A percentile compares a stretch with the other conserved stretches of the same genome.
phyloP scores from a whole-genome alignment of 805 yeast species.

The Nakazawaea ernobii region DNA sequence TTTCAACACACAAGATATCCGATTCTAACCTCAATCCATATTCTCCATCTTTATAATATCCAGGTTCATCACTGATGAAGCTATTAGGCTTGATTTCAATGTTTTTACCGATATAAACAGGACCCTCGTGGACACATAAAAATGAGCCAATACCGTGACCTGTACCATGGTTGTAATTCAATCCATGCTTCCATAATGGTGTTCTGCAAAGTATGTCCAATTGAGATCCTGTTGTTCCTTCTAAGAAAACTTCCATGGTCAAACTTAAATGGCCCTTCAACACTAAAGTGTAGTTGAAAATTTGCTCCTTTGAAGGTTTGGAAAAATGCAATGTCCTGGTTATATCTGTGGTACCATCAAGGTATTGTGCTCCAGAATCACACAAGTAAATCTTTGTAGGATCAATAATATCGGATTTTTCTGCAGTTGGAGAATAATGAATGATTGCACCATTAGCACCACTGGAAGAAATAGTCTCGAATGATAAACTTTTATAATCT shows the following conservation, averaged over 20 bases:
- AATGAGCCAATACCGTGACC: conserved; percentile 97
- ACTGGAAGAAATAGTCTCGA: conserved; percentile 70
- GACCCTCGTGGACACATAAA: conserved; percentile 92
- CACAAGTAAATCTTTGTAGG: conserved; percentile 64
- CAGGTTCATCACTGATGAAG: conserved; percentile 89
- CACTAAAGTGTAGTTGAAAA: conserved; percentile 72
- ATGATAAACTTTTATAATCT: conserved; percentile 63
- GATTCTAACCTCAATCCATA: conserved; percentile 90
- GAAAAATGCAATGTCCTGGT: conserved; percentile 80
- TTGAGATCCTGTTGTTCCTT: conserved; percentile 65
- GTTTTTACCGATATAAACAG: conserved; percentile 72
- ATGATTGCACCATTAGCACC: conserved; percentile 74
- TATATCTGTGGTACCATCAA: conserved; percentile 90
- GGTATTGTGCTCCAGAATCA: conserved; percentile 89
- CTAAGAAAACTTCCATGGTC: conserved; percentile 74
- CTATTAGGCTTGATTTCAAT: conserved; percentile 55
- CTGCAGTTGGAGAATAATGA: conserved; percentile 67
- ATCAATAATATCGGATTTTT: conserved; percentile 54
- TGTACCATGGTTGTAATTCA: conserved; percentile 90
- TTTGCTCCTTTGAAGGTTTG: conserved; percentile 51
- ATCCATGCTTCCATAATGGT: conserved; percentile 73
- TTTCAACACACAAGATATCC: conserved; percentile 55
- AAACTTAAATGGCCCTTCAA: conserved; percentile 88
- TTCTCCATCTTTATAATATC: conserved; percentile 84
- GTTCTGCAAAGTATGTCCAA: conserved; percentile 83